Conservation (phyloP, 495 filamentous ascomycete genomes). For the Hyaloscypha bicolor region DNA sequence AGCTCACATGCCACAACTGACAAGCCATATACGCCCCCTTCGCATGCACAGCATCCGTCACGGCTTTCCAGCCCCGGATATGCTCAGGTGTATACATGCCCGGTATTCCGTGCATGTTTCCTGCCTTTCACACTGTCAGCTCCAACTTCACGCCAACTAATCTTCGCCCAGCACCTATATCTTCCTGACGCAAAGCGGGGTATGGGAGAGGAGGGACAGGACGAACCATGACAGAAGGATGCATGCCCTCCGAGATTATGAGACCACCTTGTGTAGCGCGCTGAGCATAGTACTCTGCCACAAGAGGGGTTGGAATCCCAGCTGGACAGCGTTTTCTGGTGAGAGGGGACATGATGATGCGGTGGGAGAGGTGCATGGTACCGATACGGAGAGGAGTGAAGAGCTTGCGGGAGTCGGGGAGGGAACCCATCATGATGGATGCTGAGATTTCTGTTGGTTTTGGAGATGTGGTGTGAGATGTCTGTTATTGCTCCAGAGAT, state of each 20-base stretch:
- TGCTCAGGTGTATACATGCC: constrained; percentile 53
- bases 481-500: not conserved
- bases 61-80: constrained; percentile 47
- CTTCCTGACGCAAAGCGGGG: not conserved
- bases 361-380: constrained; percentile 50
- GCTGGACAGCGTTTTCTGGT: constrained; percentile 50
- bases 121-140: not conserved
- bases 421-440: constrained; percentile 5
- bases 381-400: constrained; percentile 55
- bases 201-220: constrained; percentile 45
- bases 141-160: not conserved
- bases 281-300: constrained; percentile 57
- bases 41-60: constrained; percentile 53
- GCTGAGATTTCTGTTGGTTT: not conserved
- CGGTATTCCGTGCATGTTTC: constrained; percentile 38
- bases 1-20: constrained; percentile 51
- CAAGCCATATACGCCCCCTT: constrained; percentile 53
- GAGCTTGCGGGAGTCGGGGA: constrained; percentile 33
- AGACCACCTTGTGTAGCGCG: constrained; percentile 54
- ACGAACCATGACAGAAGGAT: constrained; percentile 47
- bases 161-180: no score
- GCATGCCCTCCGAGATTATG: constrained; percentile 54
- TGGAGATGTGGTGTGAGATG: not conserved
- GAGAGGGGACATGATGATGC: constrained; percentile 56
- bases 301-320: constrained; percentile 27